Evolutionary conservation across 176 grass and related monocot species (phyloP).

Genomic region (Aegilops bicornis): DNA sequence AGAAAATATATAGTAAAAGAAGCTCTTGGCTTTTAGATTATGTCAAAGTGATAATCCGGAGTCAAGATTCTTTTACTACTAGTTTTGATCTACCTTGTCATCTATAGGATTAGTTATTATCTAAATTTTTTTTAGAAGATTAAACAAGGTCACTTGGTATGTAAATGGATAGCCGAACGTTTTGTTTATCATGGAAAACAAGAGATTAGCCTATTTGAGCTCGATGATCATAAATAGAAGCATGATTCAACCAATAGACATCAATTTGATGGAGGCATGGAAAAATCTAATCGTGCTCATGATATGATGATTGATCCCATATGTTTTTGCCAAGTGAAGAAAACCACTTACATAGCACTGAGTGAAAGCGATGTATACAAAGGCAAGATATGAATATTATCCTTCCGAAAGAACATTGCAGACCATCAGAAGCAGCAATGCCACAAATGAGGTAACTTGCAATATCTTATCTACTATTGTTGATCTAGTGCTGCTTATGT

Average conservation of each 20-base stretch:
- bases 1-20: background rate
- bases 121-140: background rate
- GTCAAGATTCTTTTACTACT: constrained; percentile 1
- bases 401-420: background rate
- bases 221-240: background rate
- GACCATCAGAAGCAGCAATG: background rate
- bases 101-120: background rate
- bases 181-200: background rate
- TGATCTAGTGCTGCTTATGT: background rate
- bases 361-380: background rate
- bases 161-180: background rate
- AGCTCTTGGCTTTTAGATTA: background rate
- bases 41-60: background rate
- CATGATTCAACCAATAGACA: background rate
- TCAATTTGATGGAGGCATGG: background rate
- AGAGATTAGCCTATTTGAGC: background rate
- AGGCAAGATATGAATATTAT: background rate
- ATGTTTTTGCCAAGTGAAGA: background rate
- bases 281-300: background rate
- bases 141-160: background rate
- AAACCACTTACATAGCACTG: too few relatives aligned
- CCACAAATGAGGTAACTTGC: background rate
- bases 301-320: background rate
- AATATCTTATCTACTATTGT: background rate
- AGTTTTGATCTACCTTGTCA: background rate